Base-by-base conservation (phyloP, 106 monocot genomes). In the Phalaenopsis aphrodite region DNA sequence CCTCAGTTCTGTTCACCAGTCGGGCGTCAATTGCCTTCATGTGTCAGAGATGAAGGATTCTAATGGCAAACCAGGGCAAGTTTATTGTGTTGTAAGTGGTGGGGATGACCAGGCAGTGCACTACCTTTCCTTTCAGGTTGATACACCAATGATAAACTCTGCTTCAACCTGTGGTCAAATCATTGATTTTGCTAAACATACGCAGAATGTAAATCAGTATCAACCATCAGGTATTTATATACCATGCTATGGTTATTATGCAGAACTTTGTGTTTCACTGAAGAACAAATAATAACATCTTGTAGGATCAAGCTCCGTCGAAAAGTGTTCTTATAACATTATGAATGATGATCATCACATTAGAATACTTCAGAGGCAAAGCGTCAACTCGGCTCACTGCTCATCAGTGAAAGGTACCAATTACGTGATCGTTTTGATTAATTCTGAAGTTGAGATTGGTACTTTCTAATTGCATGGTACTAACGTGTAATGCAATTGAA, bases 41-140 rank as follows among this genome's bases (percentile, higher is more conserved):
- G 85, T 93, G 56, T 88, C 95, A 21, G 69, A 79, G 39, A 67
- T 79, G 74, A 81, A 72, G 55, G 79, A 78, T 42, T 38, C 56
- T 43, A 6, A 56, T 38, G 79, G 78, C 45, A 61, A 42, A 75
- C 78, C 80, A 45, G 89, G 78, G 56, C 48, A 10, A 14, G 66
- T 73, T 79, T 98, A 84, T 79, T 90, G 90, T 83, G 58, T 93
- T 75, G 16, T 94, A 69, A 98, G 92, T 87, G 94, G 98, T 56
- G 94, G 98, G 18, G 98, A 98, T 84, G 98, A 98, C 80, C 98
- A 98, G 78, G 92, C 98, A 46, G 14, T 98, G 56, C 89, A 95
- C 46, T 91, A 42, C 47, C n/a, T 85, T 66, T 82, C 68, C 15
- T 93, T 95, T 80, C 17, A 41, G 41, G 41, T 83, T 91, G 80